A percentile compares a stretch with the other conserved stretches of the same genome.
Conservation (phyloP, 2,329 filamentous ascomycete genomes). For the Macrophomina pseudophaseolina region DNA sequence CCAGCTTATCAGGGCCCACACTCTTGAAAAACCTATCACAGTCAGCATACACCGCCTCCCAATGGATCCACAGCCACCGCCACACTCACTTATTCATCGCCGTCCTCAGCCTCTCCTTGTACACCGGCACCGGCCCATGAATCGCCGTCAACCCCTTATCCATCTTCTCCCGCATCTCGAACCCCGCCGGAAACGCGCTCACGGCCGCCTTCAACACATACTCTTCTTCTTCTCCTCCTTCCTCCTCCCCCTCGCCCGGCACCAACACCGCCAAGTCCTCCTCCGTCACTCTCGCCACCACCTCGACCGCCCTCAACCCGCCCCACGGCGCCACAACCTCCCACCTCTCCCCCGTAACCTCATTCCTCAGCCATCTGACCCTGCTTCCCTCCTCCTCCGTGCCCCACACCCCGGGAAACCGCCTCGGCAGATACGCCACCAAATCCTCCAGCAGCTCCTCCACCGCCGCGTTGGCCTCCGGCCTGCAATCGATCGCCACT, state of each 20-base stretch:
- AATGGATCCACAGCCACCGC: neutral
- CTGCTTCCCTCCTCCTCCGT: neutral
- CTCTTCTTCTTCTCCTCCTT: neutral
- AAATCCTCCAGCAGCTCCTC: constrained; percentile 1
- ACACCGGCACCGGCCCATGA: constrained; percentile 22
- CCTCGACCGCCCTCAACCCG: constrained; percentile 3
- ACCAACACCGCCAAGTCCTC: constrained; percentile 21
- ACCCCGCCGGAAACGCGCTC: constrained; percentile 22
- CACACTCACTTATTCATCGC: constrained; percentile 24
- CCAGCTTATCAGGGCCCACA: neutral
- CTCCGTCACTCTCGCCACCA: constrained; percentile 18
- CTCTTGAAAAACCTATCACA: constrained; percentile 24
- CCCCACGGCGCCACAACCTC: constrained; percentile 13
- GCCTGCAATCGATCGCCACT: constrained; percentile 14
- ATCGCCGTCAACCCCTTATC: constrained; percentile 9
- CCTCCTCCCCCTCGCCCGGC: neutral
- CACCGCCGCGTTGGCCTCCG: neutral
- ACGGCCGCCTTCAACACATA: constrained; percentile 24
- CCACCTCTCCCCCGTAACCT: constrained; percentile 2
- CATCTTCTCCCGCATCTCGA: constrained; percentile 23
- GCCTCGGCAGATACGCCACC: constrained; percentile 7
- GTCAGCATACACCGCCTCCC: neutral
- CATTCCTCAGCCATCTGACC: neutral
- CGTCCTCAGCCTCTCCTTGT: constrained; percentile 19
- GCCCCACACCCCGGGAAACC: constrained; percentile 11